Conservation (phyloP, 2,329 filamentous ascomycete species). For the Stemphylium lycopersici region DNA sequence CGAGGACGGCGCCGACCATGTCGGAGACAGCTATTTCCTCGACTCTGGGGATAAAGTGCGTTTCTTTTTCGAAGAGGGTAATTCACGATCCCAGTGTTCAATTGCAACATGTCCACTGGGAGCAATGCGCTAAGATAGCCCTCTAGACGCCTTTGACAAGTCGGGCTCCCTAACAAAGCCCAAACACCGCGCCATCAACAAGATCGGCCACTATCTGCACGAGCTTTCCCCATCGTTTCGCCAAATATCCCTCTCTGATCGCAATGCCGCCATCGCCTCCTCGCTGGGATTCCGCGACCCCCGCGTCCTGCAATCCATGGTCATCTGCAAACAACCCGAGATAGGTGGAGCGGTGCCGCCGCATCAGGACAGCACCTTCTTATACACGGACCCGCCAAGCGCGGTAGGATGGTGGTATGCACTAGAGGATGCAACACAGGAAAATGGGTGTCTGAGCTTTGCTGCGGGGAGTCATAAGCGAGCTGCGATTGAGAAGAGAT, state of each 20-base stretch:
- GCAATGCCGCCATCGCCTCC: slow-evolving; percentile 69
- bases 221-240: slow-evolving; percentile 57
- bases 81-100: neutral
- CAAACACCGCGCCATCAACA: slow-evolving; percentile 83
- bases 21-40: slow-evolving; percentile 95
- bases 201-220: slow-evolving; percentile 60
- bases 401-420: slow-evolving; percentile 98
- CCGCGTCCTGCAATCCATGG: slow-evolving; percentile 87
- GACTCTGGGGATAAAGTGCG: slow-evolving; percentile 87
- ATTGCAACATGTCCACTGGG: neutral
- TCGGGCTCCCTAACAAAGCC: slow-evolving; percentile 73
- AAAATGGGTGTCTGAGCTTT: slow-evolving; percentile 91
- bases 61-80: slow-evolving; percentile 92
- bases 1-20: slow-evolving; percentile 70
- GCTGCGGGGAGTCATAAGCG: slow-evolving; percentile 80
- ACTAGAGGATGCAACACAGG: slow-evolving; percentile 83
- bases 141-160: slow-evolving; percentile 73
- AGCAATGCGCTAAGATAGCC: neutral
- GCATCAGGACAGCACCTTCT: slow-evolving; percentile 90
- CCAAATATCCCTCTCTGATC: slow-evolving; percentile 57
- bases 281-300: slow-evolving; percentile 78
- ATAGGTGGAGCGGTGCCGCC: slow-evolving; percentile 90
- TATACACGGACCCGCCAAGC: slow-evolving; percentile 87
- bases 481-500: slow-evolving; percentile 72
- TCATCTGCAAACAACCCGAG: slow-evolving; percentile 97